A percentile compares a stretch with the other conserved stretches of the same genome.
Conservation (phyloP, 2,329 filamentous ascomycete genomes). For the Boeremia exigua region DNA sequence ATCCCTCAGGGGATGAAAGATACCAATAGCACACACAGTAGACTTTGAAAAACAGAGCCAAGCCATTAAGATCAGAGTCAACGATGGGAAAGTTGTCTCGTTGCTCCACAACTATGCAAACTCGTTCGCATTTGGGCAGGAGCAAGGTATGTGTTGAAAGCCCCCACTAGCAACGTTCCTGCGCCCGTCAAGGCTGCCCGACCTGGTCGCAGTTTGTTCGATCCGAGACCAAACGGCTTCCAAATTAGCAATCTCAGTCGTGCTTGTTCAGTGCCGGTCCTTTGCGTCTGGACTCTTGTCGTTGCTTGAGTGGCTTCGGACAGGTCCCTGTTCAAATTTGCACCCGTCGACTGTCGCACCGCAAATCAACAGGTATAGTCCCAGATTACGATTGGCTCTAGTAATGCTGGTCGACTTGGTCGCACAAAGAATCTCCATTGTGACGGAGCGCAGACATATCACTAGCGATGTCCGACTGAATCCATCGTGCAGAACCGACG, state of each 20-base stretch:
- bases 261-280: constrained; percentile 9
- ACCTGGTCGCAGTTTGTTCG: constrained; percentile 16
- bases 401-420: constrained; percentile 21
- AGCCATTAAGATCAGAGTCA: constrained; percentile 16
- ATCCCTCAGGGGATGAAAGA: constrained; percentile 11
- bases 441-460: constrained; percentile 9
- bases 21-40: constrained; percentile 2
- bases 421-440: constrained; percentile 15
- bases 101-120: constrained; percentile 17
- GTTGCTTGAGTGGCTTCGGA: constrained; percentile 14
- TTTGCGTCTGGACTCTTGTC: constrained; percentile 15
- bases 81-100: constrained; percentile 22
- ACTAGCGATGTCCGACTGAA: neutral
- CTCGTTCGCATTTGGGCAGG: neutral
- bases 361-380: constrained; percentile 17
- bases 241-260: constrained; percentile 14
- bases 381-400: constrained; percentile 19
- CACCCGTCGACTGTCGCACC: constrained; percentile 21
- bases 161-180: constrained; percentile 21
- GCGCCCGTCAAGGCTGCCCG: constrained; percentile 19
- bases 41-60: constrained; percentile 8
- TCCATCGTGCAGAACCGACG: neutral
- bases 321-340: constrained; percentile 17
- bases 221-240: constrained; percentile 17
- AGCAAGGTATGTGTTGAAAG: neutral